Base-by-base conservation (phyloP, 768 basidiomycete genomes). In the Lactarius akahatsu region DNA sequence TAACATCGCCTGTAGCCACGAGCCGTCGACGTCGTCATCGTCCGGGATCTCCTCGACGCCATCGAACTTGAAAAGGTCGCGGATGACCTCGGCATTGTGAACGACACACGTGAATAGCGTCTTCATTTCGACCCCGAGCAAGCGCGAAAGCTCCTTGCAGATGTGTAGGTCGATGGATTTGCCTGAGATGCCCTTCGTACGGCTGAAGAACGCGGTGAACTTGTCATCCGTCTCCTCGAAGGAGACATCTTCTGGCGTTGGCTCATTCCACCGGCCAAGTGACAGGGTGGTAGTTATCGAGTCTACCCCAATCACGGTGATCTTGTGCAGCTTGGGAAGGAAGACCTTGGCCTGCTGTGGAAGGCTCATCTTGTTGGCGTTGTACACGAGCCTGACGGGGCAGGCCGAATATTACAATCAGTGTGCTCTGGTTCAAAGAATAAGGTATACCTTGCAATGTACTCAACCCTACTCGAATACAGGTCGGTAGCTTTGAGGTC, bases 401-500 rank as follows among this genome's bases (percentile, higher is more conserved):
- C 2, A 5, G n/a, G 15, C 6, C 50, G 26, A 26, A 26, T 26
- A 15, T 52, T 15, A 34, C 1, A 30, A 32, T 58, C 20, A 40
- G 34, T 20, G 2, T 28, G 5, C 18, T 30, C 43, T 8, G 3
- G 47, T 30, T 32, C 34, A n/a, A 7, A 1, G n/a, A 61, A 30
- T 13, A 23, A 32, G 5, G 4, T 26, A 16, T 62, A 69, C 68
- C 68, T 69, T 32, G 65, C 65, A 15, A 69, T 34, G 28, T 67
- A 69, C 26, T 26, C 43, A 23, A 63, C 52, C 54, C 61, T 67
- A 26, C 60, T 67, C 13, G 68, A 67, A 30, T 67, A 69, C 54
- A 67, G 36, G 11, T 63, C 68, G 5, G 68, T 67, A 15, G 60
- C 36, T 8, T 16, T 3, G 3, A 66, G 10, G 23, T 70, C 59